Conservation (phyloP, 2,329 filamentous ascomycete genomes). For the Penicillium sclerotigenum region DNA sequence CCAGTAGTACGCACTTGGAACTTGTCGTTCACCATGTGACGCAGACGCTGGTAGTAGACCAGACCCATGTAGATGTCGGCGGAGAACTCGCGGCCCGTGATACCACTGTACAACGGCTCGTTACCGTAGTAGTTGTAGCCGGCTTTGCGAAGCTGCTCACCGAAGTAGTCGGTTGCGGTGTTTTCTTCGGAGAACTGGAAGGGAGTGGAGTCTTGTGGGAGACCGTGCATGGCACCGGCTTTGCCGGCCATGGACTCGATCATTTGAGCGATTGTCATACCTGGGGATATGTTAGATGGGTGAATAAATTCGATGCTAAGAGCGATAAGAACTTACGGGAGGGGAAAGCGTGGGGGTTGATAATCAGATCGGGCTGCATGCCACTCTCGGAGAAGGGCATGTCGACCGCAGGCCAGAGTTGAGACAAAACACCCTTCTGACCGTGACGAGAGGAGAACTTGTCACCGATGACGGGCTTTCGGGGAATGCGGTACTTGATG, state of each 20-base stretch:
- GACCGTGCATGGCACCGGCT: conserved; percentile 84
- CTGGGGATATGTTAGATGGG: conserved; percentile 19
- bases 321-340: conserved; percentile 58
- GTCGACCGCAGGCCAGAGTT: conserved; percentile 89
- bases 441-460: conserved; percentile 99
- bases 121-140: conserved; percentile 99
- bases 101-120: conserved; percentile 96
- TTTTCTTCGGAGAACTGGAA: conserved; percentile 93
- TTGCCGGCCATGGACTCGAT: conserved; percentile 96
- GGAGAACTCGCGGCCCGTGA: conserved; percentile 88
- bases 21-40: conserved; percentile 99
- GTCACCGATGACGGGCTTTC: conserved; percentile 90
- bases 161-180: conserved; percentile 91
- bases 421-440: conserved; percentile 94
- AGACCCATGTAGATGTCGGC: conserved; percentile 96
- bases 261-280: conserved; percentile 99
- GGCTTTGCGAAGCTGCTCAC: conserved; percentile 88
- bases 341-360: conserved; percentile 98
- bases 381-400: conserved; percentile 97
- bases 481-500: conserved; percentile 87
- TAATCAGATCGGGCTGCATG: conserved; percentile 96
- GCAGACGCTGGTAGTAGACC: conserved; percentile 95
- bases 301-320: background rate
- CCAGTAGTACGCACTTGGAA: conserved; percentile 97
- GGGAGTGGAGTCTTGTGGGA: conserved; percentile 93